Conservation (phyloP, 176 grass and related monocot genomes). For the Aegilops umbellulata region DNA sequence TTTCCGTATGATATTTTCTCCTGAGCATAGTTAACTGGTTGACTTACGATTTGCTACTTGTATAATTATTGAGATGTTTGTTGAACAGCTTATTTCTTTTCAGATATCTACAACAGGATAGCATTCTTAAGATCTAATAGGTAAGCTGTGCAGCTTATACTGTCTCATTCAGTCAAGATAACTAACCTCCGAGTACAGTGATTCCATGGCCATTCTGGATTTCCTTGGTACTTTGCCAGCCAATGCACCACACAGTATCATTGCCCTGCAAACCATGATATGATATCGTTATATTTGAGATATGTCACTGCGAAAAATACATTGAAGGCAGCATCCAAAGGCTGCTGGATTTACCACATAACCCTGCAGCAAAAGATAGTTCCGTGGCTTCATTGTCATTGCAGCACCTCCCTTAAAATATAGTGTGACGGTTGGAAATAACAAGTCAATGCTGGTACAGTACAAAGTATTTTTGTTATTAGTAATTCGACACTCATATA, state of each 20-base stretch:
- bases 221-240: conserved; percentile 79
- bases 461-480: not conserved
- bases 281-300: conserved; percentile 14
- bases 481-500: not conserved
- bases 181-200: conserved; percentile 86
- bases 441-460: conserved; percentile 59
- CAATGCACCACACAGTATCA: conserved; percentile 77
- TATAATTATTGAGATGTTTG: not conserved
- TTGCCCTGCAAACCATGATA: conserved; percentile 54
- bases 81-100: not conserved
- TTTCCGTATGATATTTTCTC: too few relatives aligned
- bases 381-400: conserved; percentile 52
- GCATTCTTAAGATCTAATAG: not conserved
- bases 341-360: too few relatives aligned
- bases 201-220: conserved; percentile 63
- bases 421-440: conserved; percentile 77
- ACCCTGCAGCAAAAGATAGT: too few relatives aligned
- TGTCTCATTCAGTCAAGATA: conserved; percentile 5
- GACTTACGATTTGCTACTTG: not conserved
- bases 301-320: not conserved
- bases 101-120: not conserved
- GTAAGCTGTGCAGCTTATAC: not conserved
- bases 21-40: not conserved
- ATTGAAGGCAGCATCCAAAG: too few relatives aligned
- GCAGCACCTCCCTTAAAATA: conserved; percentile 84